Conservation (phyloP, 495 filamentous ascomycete species). For the Penicillium bialowiezense region DNA sequence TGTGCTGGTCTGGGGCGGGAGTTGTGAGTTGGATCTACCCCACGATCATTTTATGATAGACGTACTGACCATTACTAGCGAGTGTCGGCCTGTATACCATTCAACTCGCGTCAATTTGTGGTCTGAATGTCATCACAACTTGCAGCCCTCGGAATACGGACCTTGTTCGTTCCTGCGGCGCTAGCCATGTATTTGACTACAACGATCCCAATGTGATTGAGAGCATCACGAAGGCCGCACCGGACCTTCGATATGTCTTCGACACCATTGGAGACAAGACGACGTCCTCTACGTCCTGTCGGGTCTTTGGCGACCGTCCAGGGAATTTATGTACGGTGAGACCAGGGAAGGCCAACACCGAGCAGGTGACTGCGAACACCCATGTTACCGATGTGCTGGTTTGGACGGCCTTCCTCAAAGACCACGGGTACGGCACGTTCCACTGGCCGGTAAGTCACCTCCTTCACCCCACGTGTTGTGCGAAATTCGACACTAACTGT, state of each 20-base stretch:
- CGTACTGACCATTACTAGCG: constrained; percentile 10
- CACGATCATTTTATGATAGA: background rate
- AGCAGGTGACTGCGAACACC: constrained; percentile 15
- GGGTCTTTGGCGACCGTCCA: background rate
- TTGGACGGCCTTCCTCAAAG: constrained; percentile 33
- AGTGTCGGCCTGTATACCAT: constrained; percentile 35
- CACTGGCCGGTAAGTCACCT: constrained; percentile 22
- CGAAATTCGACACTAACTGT: background rate
- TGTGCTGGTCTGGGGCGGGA: constrained; percentile 34
- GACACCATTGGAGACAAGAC: constrained; percentile 27
- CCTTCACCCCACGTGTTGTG: background rate
- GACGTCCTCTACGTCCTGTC: constrained; percentile 19
- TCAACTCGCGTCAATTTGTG: constrained; percentile 24
- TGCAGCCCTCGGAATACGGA: constrained; percentile 51
- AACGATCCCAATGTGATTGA: constrained; percentile 18
- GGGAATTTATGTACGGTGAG: constrained; percentile 31
- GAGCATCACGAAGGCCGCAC: constrained; percentile 15
- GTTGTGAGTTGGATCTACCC: constrained; percentile 17
- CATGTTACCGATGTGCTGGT: constrained; percentile 32
- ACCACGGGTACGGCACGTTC: constrained; percentile 25
- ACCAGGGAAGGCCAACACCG: constrained; percentile 28
- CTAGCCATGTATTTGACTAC: constrained; percentile 54
- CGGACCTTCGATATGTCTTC: constrained; percentile 18
- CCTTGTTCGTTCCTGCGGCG: constrained; percentile 46
- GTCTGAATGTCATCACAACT: constrained; percentile 40